Evolutionary conservation across 768 basidiomycete species (phyloP), one percentile per base, ranked within the genome.

Genomic region (Lactarius deliciosus): DNA sequence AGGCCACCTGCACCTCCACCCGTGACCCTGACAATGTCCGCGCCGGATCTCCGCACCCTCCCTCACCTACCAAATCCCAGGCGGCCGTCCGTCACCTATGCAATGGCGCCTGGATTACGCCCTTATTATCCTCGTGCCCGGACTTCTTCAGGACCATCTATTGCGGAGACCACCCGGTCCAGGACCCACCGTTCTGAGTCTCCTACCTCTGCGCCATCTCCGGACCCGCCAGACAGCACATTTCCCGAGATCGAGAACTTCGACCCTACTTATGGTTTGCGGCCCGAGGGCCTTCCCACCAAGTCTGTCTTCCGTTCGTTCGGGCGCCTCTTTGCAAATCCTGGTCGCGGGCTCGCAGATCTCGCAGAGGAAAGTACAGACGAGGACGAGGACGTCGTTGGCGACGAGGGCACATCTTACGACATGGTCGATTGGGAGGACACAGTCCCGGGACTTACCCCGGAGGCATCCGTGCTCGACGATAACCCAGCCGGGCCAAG

Each of bases 211-310:
- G 34, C 71, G 15, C 59, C 68, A 22, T 25, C 73, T 5, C 73
- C 76, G 9, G 72, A 72, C 16, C 72, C 72, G 1, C 70, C 75
- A 28, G 70, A 70, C 41, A 70, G 74, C 16, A 76, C 80, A 11
- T 83, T 86, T 63, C 84, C 85, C 22, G 85, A 85, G 40, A 80
- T 94, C 38, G 95, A 97, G 77, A 88, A 91, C 68, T 97, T 92
- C 75, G 96, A 98, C 73, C 96, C 95, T 0, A 98, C 96, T 0
- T 98, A 99, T 73, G 96, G 96, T 18, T 80, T 98, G 15, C 89
- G 96, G 30, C 94, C 94, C 0, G 96, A 98, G 73, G 91, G 92
- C 2, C 80, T 96, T 2, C 95, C 95, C 0, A 83, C 84, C 1
- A 96, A 94, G 77, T 89, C 89, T 66, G 84, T 87, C 4, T 97